Base-by-base conservation (phyloP, 257 asterid species). In the Rauvolfia tetraphylla region DNA sequence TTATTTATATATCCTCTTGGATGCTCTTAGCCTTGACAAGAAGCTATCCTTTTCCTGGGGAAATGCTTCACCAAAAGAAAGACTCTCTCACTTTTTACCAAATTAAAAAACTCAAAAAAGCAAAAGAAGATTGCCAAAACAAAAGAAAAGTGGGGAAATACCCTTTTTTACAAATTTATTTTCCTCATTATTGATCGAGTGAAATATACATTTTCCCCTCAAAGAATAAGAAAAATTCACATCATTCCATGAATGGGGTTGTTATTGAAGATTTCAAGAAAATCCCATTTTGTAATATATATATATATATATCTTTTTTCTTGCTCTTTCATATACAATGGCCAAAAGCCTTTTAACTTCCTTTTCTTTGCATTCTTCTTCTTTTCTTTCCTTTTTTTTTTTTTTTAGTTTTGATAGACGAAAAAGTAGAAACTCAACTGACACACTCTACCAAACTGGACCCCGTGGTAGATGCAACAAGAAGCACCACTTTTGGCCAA, bases 31-130 rank as follows among this genome's bases (percentile, higher is more conserved):
- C 79, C 78, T 80, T 56, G 33, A 70, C 67, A 42, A 44, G 79
- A 76, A 84, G 75, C 53, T 51, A 78, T 81, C 79, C 80, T 76
- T 80, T 82, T 34, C 78, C 61, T 57, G 68, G 25, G 49, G 58
- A 75, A 13, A 33, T 67, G 31, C 72, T 67, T 22, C 31, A 67
- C 25, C 36, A 66, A 36, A 66, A 56, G 27, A 7, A 13, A 7
- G 14, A 15, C 48, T 68, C 18, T 23, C 33, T 1, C 48, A 17
- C 46, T 18, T 20, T 38, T n/a, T 61, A 61, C 23, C 68, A 61
- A 61, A 61, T 31, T 31, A 29, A 61, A 61, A 6, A 59, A 12
- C 3, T 3, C 8, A 25, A 11, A 25, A 58, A 27, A 27, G 22
- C 15, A 27, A 25, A 10, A 25, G 34, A 11, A 58, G 18, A 9